Base-by-base conservation (phyloP, 2,329 filamentous ascomycete species). In the Madurella mycetomatis region DNA sequence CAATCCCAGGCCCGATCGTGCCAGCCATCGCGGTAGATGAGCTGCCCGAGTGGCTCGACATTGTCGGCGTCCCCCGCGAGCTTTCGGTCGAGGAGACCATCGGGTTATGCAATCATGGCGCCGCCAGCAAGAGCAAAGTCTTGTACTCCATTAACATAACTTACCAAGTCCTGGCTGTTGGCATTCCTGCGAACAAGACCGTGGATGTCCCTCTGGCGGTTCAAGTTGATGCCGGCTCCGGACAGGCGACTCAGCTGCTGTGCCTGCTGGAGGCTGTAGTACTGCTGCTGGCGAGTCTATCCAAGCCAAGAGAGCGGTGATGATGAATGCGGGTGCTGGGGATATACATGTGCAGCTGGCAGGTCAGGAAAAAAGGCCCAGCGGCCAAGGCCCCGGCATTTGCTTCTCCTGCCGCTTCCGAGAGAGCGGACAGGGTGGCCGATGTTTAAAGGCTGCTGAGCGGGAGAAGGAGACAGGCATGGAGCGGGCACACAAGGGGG, bases 21-120 rank as follows among this genome's bases (percentile, higher is more conserved):
- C 80, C 80, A 7, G 71, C 83, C n/a, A 70, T 83, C n/a, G 72
- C 79, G 0, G 65, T 75, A 12, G 79, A 82, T 62, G 70, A 81
- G 56, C 72, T 83, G 0, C 79, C 79, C 0, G 63, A 67, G 1
- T 75, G 75, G 69, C 57, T 80, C 4, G 66, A 74, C 5, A 62
- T 79, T 11, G 54, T 69, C 34, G 75, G 72, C 19, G 67, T 77
- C 2, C 76, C 78, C 2, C 73, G 76, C 5, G 60, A 70, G 49
- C 65, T 80, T 12, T 60, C 58, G 2, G 57, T 67, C 5, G 67
- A 71, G 37, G 68, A 78, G 51, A 72, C 70, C 1, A 58, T 56
- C 5, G 69, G 69, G 8, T 70, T 78, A 63, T 62, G 53, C 15
- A 73, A 72, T 59, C 56, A 78, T 1, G 75, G 75, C 49, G 60